Conservation (phyloP, 192 early-diverging fungal genomes). For the Podila horticola region DNA sequence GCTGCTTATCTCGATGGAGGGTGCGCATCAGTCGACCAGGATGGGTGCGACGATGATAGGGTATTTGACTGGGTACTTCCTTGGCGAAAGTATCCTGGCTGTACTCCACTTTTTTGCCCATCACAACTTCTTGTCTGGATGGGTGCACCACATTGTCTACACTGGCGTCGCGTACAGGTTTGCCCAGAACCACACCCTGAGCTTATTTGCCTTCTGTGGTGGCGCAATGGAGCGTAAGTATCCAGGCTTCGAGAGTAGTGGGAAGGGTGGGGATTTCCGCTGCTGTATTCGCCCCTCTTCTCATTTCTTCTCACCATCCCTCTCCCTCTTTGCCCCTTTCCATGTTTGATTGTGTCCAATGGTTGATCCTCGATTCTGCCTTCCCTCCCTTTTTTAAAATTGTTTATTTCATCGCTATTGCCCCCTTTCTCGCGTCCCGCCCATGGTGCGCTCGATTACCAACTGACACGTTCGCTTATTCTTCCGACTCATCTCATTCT, state of each 20-base stretch:
- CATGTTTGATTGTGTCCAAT: too few relatives aligned
- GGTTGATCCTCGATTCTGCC: too few relatives aligned
- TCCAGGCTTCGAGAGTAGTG: background rate
- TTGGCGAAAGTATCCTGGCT: slow-evolving; percentile 14
- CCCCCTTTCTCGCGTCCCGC: too few relatives aligned
- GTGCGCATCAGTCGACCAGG: slow-evolving; percentile 9
- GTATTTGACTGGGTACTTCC: slow-evolving; percentile 26
- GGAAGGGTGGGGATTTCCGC: background rate
- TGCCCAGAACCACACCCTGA: background rate
- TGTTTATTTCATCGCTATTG: too few relatives aligned
- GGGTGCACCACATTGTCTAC: slow-evolving; percentile 22
- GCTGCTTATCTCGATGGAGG: slow-evolving; percentile 23
- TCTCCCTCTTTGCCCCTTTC: too few relatives aligned
- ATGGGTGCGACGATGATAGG: slow-evolving; percentile 6
- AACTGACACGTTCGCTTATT: too few relatives aligned
- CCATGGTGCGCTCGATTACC: too few relatives aligned
- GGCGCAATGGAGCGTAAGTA: slow-evolving; percentile 32
- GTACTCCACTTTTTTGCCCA: slow-evolving; percentile 9
- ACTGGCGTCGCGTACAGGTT: slow-evolving; percentile 1
- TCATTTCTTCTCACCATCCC: too few relatives aligned
- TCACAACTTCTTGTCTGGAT: slow-evolving; percentile 13
- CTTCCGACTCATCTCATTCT: too few relatives aligned
- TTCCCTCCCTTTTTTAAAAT: too few relatives aligned
- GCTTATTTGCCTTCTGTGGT: slow-evolving; percentile 7
- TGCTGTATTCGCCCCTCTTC: too few relatives aligned